Evolutionary conservation across 2,329 filamentous ascomycete species (phyloP).

Genomic region (Fusarium neocosmosporiellum): DNA sequence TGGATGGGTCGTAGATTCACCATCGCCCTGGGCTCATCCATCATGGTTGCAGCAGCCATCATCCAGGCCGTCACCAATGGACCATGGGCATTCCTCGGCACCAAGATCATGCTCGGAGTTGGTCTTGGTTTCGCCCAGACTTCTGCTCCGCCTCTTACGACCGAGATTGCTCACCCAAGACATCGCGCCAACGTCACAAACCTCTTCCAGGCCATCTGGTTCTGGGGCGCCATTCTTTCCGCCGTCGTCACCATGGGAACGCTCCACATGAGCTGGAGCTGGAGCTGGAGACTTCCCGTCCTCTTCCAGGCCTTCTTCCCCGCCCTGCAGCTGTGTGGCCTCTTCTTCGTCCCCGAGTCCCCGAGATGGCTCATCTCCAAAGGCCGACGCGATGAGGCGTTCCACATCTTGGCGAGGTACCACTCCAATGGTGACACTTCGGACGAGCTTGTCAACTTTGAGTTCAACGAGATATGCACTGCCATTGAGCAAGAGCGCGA

Average conservation of each 20-base stretch:
- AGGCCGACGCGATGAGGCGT: conserved; percentile 55
- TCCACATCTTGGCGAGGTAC: conserved; percentile 58
- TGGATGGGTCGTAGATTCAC: conserved; percentile 29
- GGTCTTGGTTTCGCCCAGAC: conserved; percentile 30
- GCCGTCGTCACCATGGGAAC: conserved; percentile 27
- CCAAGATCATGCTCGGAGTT: conserved; percentile 29
- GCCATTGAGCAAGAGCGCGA: conserved; percentile 57
- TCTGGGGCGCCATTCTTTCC: conserved; percentile 24
- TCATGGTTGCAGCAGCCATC: conserved; percentile 18
- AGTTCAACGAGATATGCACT: conserved; percentile 62
- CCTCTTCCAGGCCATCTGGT: conserved; percentile 34
- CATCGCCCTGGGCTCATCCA: conserved; percentile 20
- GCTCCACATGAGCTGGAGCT: conserved; percentile 18
- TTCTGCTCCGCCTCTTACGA: conserved; percentile 18
- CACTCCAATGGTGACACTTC: conserved; percentile 60
- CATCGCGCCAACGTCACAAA: conserved; percentile 31
- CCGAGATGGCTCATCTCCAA: conserved; percentile 52
- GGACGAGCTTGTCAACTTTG: conserved; percentile 58
- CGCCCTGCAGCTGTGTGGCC: conserved; percentile 8
- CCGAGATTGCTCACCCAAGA: conserved; percentile 29
- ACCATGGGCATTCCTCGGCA: conserved; percentile 16
- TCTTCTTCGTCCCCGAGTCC: conserved; percentile 50
- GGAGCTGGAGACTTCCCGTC: conserved; percentile 29
- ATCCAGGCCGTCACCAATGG: conserved; percentile 15
- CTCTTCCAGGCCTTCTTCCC: conserved; percentile 24